Base-by-base conservation (phyloP, 2,329 filamentous ascomycete species). In the Ceratocystis variospora region DNA sequence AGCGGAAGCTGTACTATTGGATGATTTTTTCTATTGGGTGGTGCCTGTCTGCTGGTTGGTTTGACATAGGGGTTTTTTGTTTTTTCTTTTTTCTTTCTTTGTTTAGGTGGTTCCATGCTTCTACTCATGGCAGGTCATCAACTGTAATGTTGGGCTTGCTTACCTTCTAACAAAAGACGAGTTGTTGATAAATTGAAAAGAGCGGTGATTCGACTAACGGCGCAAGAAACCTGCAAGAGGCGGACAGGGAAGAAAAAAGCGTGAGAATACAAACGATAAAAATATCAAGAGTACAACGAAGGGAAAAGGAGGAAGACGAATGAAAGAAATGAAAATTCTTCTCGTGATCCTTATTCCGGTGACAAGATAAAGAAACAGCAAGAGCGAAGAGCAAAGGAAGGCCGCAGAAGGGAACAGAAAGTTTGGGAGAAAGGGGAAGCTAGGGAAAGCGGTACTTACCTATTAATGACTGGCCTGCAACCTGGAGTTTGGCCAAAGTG, bases 301-400 rank as follows among this genome's bases (percentile, higher is more conserved):
- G 17, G 53, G 25, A 45, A 62, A 48, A 33, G 57, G 33, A 44
- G 15, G 45, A 66, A 45, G 22, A 1, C 10, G 7, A 31, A 63
- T 45, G 17, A 7, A 62, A 31, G 46, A 63, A 66, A n/a, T 46
- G 45, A 55, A 53, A 25, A 55, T 57, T 59, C 28, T 59, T 59
- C 55, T 37, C 33, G 55, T 19, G 55, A 59, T 59, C 55, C 55
- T 59, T 31, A 37, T 28, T 28, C 28, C 2, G 55, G 55, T 31
- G 63, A 61, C 33, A 66, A 66, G 48, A 66, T 57, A 55, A 55
- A 22, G 55, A 62, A 46, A 62, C 15, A 31, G 28, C 22, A 19
- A 53, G 46, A 66, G 31, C 12, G 33, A 19, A 44, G 41, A 41
- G 25, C 33, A 61, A 44, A 62, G 63, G 41, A 45, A 59, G 33